Base-by-base conservation (phyloP, 768 basidiomycete genomes). In the Russula griseocarnosa region DNA sequence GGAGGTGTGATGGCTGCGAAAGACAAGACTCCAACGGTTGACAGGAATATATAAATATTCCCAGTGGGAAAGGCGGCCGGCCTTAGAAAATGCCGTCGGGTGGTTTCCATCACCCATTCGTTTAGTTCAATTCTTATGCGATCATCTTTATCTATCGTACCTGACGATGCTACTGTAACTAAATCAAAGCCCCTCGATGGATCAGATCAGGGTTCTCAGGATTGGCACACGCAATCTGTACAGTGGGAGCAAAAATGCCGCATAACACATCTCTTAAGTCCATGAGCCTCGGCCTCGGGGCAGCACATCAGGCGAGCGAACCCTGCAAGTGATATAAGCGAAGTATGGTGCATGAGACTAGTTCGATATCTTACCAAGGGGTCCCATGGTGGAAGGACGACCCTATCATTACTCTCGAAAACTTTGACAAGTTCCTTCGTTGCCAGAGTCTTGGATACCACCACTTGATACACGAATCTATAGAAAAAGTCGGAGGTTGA, bases 391-490 rank as follows among this genome's bases (percentile, higher is more conserved):
- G 92, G 86, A n/a, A 97, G 77, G 28, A 90, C 85, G 24, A 82
- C 74, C 66, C 77, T 75, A 38, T 92, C 79, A 3, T 81, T 85
- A 10, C 79, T 73, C 69, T 98, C 92, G 62, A 83, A 88, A 18
- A 98, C 84, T 71, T 86, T 83, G 36, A 90, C 85, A 60, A 94
- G 87, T 40, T 92, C 86, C 74, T 83, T 87, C 16, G 89, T 85
- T 20, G 92, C 91, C 63, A 94, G 75, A 34, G 82, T 79, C 74
- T 87, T 88, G 56, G 91, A 92, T 20, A 92, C 84, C 13, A 97
- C 96, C 28, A 96, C 86, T 75, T 98, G 96, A 77, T 93, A 98
- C 32, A 96, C 92, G 72, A 85, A 93, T 72, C 89, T 90, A 61
- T n/a, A 26, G 22, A 54, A 46, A 38, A 57, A 42, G 50, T 38